Conservation (phyloP, 768 basidiomycete genomes). For the Lactifluus pinguis region DNA sequence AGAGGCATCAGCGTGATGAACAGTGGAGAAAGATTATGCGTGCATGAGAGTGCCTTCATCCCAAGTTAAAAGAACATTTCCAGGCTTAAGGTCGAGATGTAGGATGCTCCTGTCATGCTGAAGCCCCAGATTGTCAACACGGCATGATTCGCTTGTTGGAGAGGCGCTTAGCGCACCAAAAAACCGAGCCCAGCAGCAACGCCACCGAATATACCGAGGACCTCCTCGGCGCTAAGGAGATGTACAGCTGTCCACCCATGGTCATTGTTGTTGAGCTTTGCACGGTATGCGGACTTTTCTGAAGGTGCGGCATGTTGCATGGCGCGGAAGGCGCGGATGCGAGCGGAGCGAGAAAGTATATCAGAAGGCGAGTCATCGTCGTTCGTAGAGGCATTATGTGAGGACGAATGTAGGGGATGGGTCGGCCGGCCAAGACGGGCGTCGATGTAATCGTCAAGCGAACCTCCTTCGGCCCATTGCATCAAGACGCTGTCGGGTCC, state of each 20-base stretch:
- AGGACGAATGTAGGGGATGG: conserved; percentile 19
- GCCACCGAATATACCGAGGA: conserved; percentile 71
- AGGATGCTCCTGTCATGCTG: conserved; percentile 80
- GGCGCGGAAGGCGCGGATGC: conserved; percentile 68
- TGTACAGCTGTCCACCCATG: conserved; percentile 66
- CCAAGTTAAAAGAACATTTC: conserved; percentile 87
- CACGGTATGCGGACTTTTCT: conserved; percentile 52
- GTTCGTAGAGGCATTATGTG: conserved; percentile 39
- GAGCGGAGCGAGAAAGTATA: conserved; percentile 48
- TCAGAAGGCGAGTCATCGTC: conserved; percentile 16
- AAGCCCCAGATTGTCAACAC: not conserved
- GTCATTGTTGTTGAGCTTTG: conserved; percentile 35
- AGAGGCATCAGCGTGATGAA: not conserved
- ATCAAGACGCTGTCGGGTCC: conserved; percentile 56
- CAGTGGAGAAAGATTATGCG: conserved; percentile 21
- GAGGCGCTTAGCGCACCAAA: conserved; percentile 44
- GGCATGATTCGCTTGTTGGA: too few species aligned
- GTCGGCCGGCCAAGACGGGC: conserved; percentile 54
- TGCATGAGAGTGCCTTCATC: conserved; percentile 80
- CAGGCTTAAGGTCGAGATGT: conserved; percentile 90
- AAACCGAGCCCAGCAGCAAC: conserved; percentile 83
- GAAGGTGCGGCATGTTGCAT: conserved; percentile 56
- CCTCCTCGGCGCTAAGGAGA: conserved; percentile 76
- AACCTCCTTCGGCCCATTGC: conserved; percentile 92
- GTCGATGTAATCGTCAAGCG: conserved; percentile 80